These are phyloP conservation scores for Coemansia sp. DNA, from an alignment of 192 early-diverging fungal species.

Conservation along the genomic window DNA sequence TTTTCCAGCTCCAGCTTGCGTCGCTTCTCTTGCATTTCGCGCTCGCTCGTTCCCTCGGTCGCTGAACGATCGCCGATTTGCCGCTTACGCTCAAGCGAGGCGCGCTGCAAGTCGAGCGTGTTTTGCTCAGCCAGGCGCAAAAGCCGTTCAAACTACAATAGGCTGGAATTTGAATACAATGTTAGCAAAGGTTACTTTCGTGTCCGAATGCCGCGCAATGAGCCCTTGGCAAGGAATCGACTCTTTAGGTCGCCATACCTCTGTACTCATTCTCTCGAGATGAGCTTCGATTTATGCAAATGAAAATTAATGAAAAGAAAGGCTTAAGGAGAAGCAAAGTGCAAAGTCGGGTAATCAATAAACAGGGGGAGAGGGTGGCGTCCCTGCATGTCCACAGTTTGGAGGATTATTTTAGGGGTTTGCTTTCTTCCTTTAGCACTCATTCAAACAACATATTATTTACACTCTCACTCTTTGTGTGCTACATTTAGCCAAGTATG, in stretches of 20 bases:
- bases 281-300: too few species aligned
- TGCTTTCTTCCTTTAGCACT: background rate
- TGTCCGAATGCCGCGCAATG: too few species aligned
- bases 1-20: slow-evolving; percentile 34
- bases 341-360: too few species aligned
- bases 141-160: slow-evolving; percentile 49
- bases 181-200: background rate
- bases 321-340: too few species aligned
- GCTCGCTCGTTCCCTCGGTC: slow-evolving; percentile 2
- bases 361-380: too few species aligned
- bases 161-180: background rate
- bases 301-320: too few species aligned
- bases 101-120: slow-evolving; percentile 45
- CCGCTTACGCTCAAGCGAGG: slow-evolving; percentile 30
- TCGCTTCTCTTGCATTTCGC: slow-evolving; percentile 30
- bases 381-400: too few species aligned
- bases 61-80: background rate
- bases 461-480: background rate
- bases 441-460: background rate
- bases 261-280: too few species aligned
- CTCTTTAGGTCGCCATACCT: too few species aligned
- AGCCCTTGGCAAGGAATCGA: too few species aligned
- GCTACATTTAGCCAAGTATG: background rate
- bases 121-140: slow-evolving; percentile 54
- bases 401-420: background rate